Evolutionary conservation across 148 eudicot genomes (phyloP), one percentile per base, ranked within the genome.

Genomic region (Fallopia convolvulus): DNA sequence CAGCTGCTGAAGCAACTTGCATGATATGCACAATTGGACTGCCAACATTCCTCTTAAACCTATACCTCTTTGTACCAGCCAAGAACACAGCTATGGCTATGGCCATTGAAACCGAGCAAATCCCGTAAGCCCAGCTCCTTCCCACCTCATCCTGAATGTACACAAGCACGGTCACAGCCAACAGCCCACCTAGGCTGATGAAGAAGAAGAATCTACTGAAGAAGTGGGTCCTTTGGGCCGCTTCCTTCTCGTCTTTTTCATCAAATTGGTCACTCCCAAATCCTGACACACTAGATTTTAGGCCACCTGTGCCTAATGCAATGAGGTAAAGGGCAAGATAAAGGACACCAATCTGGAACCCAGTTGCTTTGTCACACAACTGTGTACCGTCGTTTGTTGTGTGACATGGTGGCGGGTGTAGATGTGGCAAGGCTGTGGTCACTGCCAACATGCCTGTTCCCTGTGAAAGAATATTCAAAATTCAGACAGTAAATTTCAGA

Each of bases 151-250:
- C 99, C 82, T 94, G 96, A 26, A 94, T 74, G 87, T 91, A 94
- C 2, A 93, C 93, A 5, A 93, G 84, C 56, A 94, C 90, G 0
- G 99, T 94, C 30, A 94, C 99, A 0, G 97, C 99, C 80, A 83
- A 55, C 8, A 94, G 39, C 8, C 94, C 85, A 21, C 99, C 99
- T 12, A 88, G 73, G 82, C 94, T 91, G 11, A 94, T 91, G 86
- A 91, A 90, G 84, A 94, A 94, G 85, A 92, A 92, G 84, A 94
- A 94, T 75, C 99, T 81, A 52, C 91, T 88, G 79, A 94, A 94
- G 85, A 94, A 94, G 21, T 79, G 89, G 0, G 91, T 87, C 99
- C 87, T 94, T 65, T 90, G 92, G 0, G 92, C 83, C 44, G 81
- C 88, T 52, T 94, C 99, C 72, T 83, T 87, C 53, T 86, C 89